A percentile compares a stretch with the other conserved stretches of the same genome.
phyloP scores from a whole-genome alignment of 225 moss, liverwort and hornwort genomes.

The Marchantia polymorpha region DNA sequence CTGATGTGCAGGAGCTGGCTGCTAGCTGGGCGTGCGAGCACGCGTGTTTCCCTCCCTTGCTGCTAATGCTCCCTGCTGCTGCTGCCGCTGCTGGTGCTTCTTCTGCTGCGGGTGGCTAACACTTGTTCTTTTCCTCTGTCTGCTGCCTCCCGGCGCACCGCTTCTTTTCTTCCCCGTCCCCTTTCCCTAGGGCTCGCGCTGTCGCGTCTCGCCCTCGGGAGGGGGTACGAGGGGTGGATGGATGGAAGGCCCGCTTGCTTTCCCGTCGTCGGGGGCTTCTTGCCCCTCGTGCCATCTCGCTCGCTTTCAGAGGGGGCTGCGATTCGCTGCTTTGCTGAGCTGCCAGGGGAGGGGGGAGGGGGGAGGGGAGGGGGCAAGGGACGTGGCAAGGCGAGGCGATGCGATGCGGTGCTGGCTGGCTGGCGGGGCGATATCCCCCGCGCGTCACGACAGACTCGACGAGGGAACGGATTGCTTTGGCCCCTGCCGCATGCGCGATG shows the following conservation, averaged over 20 bases:
- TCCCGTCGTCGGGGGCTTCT: too few species aligned
- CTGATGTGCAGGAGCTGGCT: neutral
- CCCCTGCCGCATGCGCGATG: neutral
- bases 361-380: neutral
- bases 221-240: too few species aligned
- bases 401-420: neutral
- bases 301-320: too few species aligned
- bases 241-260: too few species aligned
- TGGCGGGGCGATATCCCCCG: neutral
- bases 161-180: too few species aligned
- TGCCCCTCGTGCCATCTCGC: too few species aligned
- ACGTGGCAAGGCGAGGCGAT: too few species aligned
- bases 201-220: too few species aligned
- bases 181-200: too few species aligned
- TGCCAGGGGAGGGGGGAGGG: too few species aligned
- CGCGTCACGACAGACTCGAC: neutral
- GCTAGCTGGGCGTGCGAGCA: constrained; percentile 14
- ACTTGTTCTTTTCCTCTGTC: neutral
- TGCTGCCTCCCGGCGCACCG: neutral
- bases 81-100: neutral
- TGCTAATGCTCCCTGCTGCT: neutral
- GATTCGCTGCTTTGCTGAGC: neutral
- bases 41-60: constrained; percentile 8
- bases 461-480: neutral
- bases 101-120: neutral